Conservation (phyloP, 2,329 filamentous ascomycete species). For the Xylaria sp. region DNA sequence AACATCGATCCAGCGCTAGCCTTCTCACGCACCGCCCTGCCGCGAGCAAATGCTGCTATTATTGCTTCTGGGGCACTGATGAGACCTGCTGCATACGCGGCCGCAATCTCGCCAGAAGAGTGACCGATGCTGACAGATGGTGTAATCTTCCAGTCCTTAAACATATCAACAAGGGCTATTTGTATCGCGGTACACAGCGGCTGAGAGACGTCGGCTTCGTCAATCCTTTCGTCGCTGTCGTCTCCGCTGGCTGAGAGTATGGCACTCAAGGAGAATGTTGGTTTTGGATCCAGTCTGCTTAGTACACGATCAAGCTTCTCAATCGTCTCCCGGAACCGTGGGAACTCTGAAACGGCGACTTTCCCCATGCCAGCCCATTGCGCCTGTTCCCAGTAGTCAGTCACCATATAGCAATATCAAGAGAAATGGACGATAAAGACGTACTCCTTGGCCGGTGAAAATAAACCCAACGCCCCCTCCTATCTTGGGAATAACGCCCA, state of each 20-base stretch:
- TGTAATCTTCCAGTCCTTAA: constrained; percentile 51
- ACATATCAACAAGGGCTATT: constrained; percentile 55
- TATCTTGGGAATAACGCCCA: constrained; percentile 17
- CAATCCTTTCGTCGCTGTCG: constrained; percentile 24
- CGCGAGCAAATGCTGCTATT: constrained; percentile 43
- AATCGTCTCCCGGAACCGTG: constrained; percentile 31
- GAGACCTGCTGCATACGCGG: constrained; percentile 52
- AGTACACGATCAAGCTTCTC: constrained; percentile 35
- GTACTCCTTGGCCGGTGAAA: constrained; percentile 47
- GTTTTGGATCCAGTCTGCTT: constrained; percentile 26
- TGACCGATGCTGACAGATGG: constrained; percentile 53
- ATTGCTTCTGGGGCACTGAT: constrained; percentile 45
- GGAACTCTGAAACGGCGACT: constrained; percentile 35
- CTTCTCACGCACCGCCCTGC: constrained; percentile 32
- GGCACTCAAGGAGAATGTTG: constrained; percentile 31
- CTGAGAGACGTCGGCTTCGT: constrained; percentile 44
- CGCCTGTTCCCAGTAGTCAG: constrained; percentile 30
- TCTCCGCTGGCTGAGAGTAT: constrained; percentile 29
- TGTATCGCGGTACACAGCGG: constrained; percentile 59
- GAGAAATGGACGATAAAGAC: not conserved
- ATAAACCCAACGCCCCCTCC: constrained; percentile 32
- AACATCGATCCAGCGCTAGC: constrained; percentile 47
- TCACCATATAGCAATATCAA: not conserved
- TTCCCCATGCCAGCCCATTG: constrained; percentile 48
- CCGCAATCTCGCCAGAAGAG: constrained; percentile 57